Evolutionary conservation across 2,329 filamentous ascomycete genomes (phyloP).

Genomic region (Clonostachys sp.): DNA sequence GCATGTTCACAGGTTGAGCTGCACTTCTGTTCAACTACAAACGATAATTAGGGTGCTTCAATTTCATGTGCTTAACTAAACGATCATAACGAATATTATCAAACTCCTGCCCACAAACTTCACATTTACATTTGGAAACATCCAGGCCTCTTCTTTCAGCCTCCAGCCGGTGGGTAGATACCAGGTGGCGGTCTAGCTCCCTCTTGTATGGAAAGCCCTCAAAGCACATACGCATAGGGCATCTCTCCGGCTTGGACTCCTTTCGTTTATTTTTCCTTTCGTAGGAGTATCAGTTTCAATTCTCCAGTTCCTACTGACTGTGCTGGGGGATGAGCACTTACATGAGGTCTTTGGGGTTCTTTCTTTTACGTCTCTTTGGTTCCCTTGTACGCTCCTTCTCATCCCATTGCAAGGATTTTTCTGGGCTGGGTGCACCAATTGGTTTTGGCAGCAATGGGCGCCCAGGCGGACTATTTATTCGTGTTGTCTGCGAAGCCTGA

Average conservation of each 20-base stretch:
- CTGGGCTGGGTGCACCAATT: background rate
- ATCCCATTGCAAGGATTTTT: background rate
- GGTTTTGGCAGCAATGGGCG: too few relatives aligned
- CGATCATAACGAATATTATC: background rate
- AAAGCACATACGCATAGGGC: slow-evolving; percentile 1
- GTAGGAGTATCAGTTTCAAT: background rate
- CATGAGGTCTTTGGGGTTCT: background rate
- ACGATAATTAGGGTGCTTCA: too few relatives aligned
- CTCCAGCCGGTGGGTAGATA: background rate
- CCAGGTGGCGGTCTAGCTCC: slow-evolving; percentile 1
- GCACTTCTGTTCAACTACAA: too few relatives aligned
- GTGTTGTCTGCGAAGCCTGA: too few relatives aligned
- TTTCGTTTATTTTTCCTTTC: background rate
- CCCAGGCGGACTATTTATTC: too few relatives aligned
- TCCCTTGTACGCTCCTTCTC: background rate
- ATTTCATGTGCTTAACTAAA: background rate
- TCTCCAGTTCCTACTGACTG: background rate
- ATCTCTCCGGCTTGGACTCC: slow-evolving; percentile 1
- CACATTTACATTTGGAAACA: background rate
- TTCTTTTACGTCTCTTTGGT: background rate
- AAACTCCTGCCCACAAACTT: background rate
- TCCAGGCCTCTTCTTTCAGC: background rate
- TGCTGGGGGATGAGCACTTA: background rate
- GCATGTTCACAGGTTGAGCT: too few relatives aligned
- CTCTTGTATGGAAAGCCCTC: background rate